Conservation (phyloP, 331 rosid genomes). For the Acacia pycnantha region DNA sequence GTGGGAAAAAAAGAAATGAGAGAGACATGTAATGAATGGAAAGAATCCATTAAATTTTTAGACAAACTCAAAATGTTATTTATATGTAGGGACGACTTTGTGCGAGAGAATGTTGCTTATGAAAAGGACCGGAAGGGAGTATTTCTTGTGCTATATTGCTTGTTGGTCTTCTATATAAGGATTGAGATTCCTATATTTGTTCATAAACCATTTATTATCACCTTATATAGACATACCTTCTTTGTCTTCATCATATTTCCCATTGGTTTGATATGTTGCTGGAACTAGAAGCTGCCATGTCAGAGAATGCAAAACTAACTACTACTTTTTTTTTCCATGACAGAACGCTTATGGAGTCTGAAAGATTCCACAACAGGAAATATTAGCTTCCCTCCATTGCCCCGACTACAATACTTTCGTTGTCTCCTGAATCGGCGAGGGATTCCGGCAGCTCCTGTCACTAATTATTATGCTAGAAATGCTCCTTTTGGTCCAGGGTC, state of each 20-base stretch:
- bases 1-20: no score
- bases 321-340: background rate
- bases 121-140: no score
- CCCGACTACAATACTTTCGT: constrained; percentile 78
- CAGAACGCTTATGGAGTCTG: constrained; percentile 89
- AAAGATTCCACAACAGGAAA: constrained; percentile 42
- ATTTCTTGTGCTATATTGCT: background rate
- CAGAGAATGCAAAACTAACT: constrained; percentile 25
- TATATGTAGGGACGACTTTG: no score
- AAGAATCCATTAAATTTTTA: no score
- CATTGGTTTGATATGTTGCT: background rate
- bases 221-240: background rate
- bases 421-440: constrained; percentile 82
- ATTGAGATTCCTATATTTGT: background rate
- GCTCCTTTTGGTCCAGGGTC: constrained; percentile 85
- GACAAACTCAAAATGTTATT: no score
- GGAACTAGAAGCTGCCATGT: background rate
- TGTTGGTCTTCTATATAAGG: background rate
- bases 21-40: no score
- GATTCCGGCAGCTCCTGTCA: constrained; percentile 84
- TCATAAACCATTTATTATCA: background rate
- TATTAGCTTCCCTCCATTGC: constrained; percentile 40
- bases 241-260: constrained; percentile 5
- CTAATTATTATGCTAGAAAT: constrained; percentile 56
- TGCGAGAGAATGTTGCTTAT: no score